Percentiles rank a stretch among this genome's conserved stretches.
These are phyloP conservation scores for Plectosphaerella sp. DNA, from an alignment of 2,329 filamentous ascomycete species.

Conservation along the genomic window DNA sequence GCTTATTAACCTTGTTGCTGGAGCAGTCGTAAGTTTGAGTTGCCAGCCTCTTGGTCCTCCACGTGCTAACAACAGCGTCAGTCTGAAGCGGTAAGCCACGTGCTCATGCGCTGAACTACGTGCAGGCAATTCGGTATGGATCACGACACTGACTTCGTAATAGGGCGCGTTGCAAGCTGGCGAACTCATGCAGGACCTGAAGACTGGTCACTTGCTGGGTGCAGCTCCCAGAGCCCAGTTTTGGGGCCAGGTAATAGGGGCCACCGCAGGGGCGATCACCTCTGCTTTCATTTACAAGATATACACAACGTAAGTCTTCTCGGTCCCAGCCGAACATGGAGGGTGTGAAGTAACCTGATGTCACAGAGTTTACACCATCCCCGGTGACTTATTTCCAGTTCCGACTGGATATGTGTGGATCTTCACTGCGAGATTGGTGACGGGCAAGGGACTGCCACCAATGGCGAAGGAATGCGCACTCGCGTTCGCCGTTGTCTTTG, in stretches of 20 bases:
- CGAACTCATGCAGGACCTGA: constrained; percentile 94
- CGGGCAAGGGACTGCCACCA: constrained; percentile 78
- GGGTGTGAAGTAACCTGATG: background rate
- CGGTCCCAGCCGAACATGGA: background rate
- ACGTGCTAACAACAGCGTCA: background rate
- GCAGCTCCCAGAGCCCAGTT: constrained; percentile 94
- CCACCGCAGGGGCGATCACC: constrained; percentile 77
- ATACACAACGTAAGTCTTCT: constrained; percentile 60
- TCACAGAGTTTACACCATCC: constrained; percentile 74
- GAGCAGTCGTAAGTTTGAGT: constrained; percentile 60
- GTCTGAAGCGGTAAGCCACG: constrained; percentile 2
- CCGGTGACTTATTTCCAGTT: constrained; percentile 85
- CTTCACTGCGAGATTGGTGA: constrained; percentile 90
- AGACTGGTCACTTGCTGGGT: constrained; percentile 89
- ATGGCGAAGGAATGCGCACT: constrained; percentile 80
- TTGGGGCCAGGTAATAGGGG: constrained; percentile 91
- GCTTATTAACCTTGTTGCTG: constrained; percentile 92
- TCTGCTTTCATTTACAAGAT: constrained; percentile 84
- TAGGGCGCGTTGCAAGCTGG: constrained; percentile 83
- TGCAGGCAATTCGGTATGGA: background rate
- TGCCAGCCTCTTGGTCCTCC: background rate
- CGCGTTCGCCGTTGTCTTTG: constrained; percentile 71
- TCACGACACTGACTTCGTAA: background rate
- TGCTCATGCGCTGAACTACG: background rate
- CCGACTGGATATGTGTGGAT: constrained; percentile 97